Base-by-base conservation (phyloP, 441 rosid species). In the Erodium texanum region DNA sequence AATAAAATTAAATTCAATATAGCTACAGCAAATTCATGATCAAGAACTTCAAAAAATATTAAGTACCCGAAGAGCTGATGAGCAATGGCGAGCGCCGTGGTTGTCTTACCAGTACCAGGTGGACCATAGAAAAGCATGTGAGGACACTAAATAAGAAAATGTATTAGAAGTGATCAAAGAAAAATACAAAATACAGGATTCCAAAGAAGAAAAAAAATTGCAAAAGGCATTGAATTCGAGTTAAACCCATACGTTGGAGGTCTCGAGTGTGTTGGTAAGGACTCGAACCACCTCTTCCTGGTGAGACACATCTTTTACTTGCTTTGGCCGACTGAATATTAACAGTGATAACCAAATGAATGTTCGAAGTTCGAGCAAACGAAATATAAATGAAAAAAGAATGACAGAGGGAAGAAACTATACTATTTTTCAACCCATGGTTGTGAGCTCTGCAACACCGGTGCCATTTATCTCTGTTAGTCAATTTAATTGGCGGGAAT, bases 361-460 rank as follows among this genome's bases (percentile, higher is more conserved):
- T 8, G 29, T 7, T 29, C 43, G 1, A 43, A 16, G 14, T 27
- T 66, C 0, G 14, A 50, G 22, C 34, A 18, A 2, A 11, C 24
- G 20, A n/a, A 67, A 43, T 0, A 54, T 7, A 10, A 54, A 0
- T 5, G 14, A 12, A 12, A 0, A 29, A 15, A 10, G n/a, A 19
- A 5, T 7, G 20, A 11, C 27, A 27, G 19, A 66, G 75, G 34
- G 18, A 19, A 0, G 64, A 59, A 41, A 58, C 67, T 29, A 34
- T 82, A 93, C 98, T 89, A 93, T 91, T 93, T 93, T 80, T 93
- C 98, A 41, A 93, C 98, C 98, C 98, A 93, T 66, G 87, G 96
- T 65, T 91, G 97, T 14, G 93, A 82, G 79, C 87, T 91, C 82
- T 85, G 93, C 81, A 87, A 50, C 67, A 86, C 74, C 70, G 97